Conservation (phyloP, 352 stramenopile genomes). For the Peronospora tabacina region DNA sequence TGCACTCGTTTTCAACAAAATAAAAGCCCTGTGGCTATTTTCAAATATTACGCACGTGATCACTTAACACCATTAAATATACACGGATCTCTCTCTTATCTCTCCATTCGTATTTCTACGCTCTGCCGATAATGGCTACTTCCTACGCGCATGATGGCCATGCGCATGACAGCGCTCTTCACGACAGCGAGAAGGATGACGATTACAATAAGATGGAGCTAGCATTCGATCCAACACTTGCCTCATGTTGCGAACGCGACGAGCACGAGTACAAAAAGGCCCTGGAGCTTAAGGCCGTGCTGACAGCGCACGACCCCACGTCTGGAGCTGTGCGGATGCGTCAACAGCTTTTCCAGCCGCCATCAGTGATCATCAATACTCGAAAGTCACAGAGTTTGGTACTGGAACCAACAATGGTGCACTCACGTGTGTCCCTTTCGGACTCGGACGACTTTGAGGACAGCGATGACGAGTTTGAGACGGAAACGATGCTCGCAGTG, state of each 20-base stretch:
- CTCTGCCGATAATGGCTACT: slow-evolving; percentile 7
- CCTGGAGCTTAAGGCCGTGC: slow-evolving; percentile 53
- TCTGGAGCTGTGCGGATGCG: slow-evolving; percentile 44
- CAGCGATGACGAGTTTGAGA: slow-evolving; percentile 38
- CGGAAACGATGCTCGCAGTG: slow-evolving; percentile 32
- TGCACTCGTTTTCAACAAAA: not conserved
- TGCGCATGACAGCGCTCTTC: slow-evolving; percentile 18
- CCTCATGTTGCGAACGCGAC: slow-evolving; percentile 61
- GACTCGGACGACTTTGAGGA: slow-evolving; percentile 37
- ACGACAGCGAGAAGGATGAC: slow-evolving; percentile 16
- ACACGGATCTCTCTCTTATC: not conserved
- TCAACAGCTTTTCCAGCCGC: slow-evolving; percentile 50
- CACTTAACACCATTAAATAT: too few relatives aligned
- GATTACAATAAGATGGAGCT: slow-evolving; percentile 29
- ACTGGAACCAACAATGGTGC: slow-evolving; percentile 5
- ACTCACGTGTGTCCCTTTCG: slow-evolving; percentile 6
- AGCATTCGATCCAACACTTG: slow-evolving; percentile 48
- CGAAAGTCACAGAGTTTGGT: slow-evolving; percentile 2
- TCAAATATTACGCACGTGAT: too few relatives aligned
- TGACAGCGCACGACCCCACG: slow-evolving; percentile 51
- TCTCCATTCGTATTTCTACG: not conserved
- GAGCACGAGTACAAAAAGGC: slow-evolving; percentile 47
- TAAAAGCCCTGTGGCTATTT: not conserved
- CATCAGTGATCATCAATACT: not conserved
- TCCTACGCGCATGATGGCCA: slow-evolving; percentile 7